Evolutionary conservation across 1,284 basidiomycete genomes (phyloP).

Genomic region (Porodaedalea pini): DNA sequence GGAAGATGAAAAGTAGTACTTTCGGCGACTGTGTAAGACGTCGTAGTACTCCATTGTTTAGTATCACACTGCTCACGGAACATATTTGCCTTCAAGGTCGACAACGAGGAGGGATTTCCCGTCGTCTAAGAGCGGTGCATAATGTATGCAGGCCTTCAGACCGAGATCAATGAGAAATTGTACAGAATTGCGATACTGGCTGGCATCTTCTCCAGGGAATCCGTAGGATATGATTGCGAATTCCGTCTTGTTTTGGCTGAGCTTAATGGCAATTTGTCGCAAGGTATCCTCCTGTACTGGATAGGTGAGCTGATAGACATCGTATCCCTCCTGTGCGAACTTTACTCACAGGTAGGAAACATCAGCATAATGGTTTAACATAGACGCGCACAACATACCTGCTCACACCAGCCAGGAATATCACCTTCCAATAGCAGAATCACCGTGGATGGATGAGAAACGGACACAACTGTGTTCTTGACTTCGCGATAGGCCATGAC

Average conservation of each 20-base stretch:
- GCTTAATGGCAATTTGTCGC: conserved; percentile 5
- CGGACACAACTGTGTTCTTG: conserved; percentile 30
- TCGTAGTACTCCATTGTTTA: conserved; percentile 27
- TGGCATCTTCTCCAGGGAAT: conserved; percentile 28
- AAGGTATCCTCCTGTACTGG: conserved; percentile 26
- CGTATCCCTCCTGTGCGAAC: conserved; percentile 45
- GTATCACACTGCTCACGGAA: conserved; percentile 5
- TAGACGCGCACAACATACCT: conserved; percentile 27
- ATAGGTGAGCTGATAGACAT: conserved; percentile 34
- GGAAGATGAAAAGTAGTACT: conserved; percentile 35
- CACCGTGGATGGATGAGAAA: conserved; percentile 29
- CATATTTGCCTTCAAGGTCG: conserved; percentile 24
- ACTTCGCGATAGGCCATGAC: conserved; percentile 14
- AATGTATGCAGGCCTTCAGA: conserved; percentile 38
- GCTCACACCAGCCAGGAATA: conserved; percentile 37
- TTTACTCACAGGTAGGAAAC: conserved; percentile 20
- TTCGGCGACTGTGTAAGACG: background rate
- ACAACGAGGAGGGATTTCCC: conserved; percentile 31
- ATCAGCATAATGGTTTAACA: conserved; percentile 5
- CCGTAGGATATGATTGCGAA: conserved; percentile 42
- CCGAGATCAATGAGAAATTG: conserved; percentile 15
- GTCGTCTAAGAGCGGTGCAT: conserved; percentile 32
- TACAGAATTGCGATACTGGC: conserved; percentile 23
- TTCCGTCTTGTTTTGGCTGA: conserved; percentile 20
- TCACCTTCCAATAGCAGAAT: conserved; percentile 30